Conservation (phyloP, 345 rosid genomes). For the Eucalyptus pauciflora region DNA sequence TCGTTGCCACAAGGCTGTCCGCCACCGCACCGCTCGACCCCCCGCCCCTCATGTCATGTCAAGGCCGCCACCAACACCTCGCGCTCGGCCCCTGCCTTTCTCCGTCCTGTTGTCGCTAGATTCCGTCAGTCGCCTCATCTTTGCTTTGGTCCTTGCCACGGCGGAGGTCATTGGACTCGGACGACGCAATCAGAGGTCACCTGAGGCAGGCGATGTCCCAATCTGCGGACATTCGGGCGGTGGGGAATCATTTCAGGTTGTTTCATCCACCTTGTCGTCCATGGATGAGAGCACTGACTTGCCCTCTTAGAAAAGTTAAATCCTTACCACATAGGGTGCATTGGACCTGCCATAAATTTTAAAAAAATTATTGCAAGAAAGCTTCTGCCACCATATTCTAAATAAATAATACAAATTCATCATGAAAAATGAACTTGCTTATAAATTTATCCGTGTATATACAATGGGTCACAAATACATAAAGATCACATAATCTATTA, state of each 20-base stretch:
- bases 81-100: neutral
- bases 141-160: neutral
- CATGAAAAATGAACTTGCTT: neutral
- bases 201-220: neutral
- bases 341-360: neutral
- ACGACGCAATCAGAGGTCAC: neutral
- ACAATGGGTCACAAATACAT: neutral
- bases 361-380: neutral
- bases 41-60: neutral
- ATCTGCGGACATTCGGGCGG: neutral
- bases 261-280: neutral
- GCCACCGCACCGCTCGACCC: neutral
- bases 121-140: neutral
- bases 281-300: neutral
- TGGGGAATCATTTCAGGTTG: neutral
- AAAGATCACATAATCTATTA: neutral
- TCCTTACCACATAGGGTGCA: neutral
- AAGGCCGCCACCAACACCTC: neutral
- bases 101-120: neutral
- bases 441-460: neutral
- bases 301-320: neutral
- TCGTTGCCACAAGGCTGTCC: neutral
- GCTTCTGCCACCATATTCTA: neutral
- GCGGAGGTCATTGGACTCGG: neutral
- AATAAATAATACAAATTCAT: neutral